Percentiles rank a stretch among this genome's conserved stretches.
Conservation (phyloP, 768 basidiomycete species). For the Mycena venus region DNA sequence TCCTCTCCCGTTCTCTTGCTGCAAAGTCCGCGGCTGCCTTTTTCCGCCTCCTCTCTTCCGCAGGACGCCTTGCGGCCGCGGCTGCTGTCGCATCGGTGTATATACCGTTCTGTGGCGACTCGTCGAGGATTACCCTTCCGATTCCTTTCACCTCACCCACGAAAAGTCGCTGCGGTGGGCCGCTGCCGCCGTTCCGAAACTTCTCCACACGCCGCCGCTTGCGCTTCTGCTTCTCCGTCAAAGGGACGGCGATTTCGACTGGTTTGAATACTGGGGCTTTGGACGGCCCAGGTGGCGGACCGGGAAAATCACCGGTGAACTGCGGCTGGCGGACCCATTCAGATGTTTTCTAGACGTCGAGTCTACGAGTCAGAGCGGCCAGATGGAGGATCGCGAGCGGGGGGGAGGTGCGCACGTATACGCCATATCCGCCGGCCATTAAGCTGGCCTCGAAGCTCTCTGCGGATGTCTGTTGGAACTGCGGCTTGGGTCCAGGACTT, state of each 20-base stretch:
- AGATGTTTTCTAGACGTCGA: constrained; percentile 41
- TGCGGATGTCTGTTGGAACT: constrained; percentile 66
- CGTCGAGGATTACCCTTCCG: constrained; percentile 31
- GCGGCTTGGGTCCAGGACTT: constrained; percentile 23
- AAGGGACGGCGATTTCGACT: constrained; percentile 13
- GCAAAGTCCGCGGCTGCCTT: constrained; percentile 46
- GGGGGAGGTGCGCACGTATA: constrained; percentile 51
- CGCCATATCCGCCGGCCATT: constrained; percentile 67
- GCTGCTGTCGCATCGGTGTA: constrained; percentile 31
- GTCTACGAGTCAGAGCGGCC: neutral
- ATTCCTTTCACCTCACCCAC: constrained; percentile 30
- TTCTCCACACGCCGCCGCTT: constrained; percentile 35
- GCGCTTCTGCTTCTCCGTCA: constrained; percentile 33
- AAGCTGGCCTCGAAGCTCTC: constrained; percentile 70
- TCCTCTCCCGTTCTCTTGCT: constrained; percentile 40
- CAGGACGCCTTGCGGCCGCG: constrained; percentile 25
- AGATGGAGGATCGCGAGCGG: neutral
- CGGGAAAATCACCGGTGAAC: constrained; percentile 49
- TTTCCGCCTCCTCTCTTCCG: constrained; percentile 23
- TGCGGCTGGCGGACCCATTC: constrained; percentile 44
- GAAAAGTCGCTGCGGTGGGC: constrained; percentile 21
- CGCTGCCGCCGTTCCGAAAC: constrained; percentile 29
- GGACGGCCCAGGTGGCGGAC: constrained; percentile 40
- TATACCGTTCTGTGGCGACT: constrained; percentile 29
- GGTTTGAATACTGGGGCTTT: constrained; percentile 29